Evolutionary conservation across 768 basidiomycete genomes (phyloP).

Genomic region (Cyclocybe cylindracea): DNA sequence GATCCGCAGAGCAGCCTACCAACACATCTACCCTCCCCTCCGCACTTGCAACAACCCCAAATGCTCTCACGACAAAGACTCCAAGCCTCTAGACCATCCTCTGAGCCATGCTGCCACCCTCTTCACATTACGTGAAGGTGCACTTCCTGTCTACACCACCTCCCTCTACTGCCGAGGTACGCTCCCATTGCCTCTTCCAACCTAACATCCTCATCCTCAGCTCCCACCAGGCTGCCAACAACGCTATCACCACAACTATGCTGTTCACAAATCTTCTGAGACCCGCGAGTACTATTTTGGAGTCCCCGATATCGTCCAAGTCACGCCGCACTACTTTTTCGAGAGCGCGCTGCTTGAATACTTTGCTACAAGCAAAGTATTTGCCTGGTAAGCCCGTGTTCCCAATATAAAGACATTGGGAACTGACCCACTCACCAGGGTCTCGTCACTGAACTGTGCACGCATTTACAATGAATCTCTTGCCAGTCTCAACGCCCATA

Average conservation of each 20-base stretch:
- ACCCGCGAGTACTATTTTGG: conserved; percentile 11
- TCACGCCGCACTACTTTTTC: conserved; percentile 11
- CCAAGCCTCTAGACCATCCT: too few species aligned
- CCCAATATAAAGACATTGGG: not conserved
- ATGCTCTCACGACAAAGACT: too few species aligned
- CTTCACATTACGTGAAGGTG: conserved; percentile 19
- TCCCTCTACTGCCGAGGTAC: conserved; percentile 23
- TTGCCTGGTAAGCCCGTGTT: conserved; percentile 10
- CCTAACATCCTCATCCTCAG: not conserved
- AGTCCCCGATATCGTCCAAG: conserved; percentile 10
- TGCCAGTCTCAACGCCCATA: not conserved
- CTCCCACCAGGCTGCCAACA: not conserved
- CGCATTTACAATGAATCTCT: conserved; percentile 12
- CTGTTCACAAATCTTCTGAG: conserved; percentile 9
- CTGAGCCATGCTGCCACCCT: conserved; percentile 17
- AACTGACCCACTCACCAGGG: not conserved
- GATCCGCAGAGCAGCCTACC: too few species aligned
- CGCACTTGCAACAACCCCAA: too few species aligned
- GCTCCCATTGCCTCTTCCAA: not conserved
- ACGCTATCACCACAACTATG: conserved; percentile 16
- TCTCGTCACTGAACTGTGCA: conserved; percentile 8
- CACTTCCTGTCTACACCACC: conserved; percentile 21
- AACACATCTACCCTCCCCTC: too few species aligned
- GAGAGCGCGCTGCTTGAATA: conserved; percentile 14
- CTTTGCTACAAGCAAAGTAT: conserved; percentile 8